A percentile compares a stretch with the other conserved stretches of the same genome.
These are phyloP conservation scores for Podaxis pistillaris DNA, from an alignment of 768 basidiomycete genomes.

Conservation along the genomic window DNA sequence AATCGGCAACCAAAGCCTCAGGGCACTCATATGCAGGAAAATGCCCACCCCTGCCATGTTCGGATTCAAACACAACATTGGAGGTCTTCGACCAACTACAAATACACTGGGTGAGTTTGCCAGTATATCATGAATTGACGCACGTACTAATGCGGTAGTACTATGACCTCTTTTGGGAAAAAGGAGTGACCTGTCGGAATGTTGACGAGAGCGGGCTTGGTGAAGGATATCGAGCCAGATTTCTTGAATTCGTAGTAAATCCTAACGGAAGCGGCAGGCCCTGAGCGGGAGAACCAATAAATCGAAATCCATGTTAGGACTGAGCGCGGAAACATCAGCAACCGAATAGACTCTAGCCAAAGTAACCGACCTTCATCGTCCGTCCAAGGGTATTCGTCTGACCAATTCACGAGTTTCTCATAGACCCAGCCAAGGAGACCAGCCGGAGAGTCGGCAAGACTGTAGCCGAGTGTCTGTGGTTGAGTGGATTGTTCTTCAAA, in stretches of 20 bases:
- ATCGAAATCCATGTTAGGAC: conserved; percentile 64
- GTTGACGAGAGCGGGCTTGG: conserved; percentile 11
- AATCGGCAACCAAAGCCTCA: conserved; percentile 42
- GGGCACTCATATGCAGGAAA: conserved; percentile 57
- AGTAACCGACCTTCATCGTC: conserved; percentile 46
- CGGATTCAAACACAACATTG: conserved; percentile 44
- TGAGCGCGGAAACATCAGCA: conserved; percentile 18
- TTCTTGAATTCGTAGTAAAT: conserved; percentile 54
- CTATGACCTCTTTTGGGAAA: conserved; percentile 48
- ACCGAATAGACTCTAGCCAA: not conserved
- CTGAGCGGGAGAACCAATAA: conserved; percentile 56
- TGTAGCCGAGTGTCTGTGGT: conserved; percentile 55
- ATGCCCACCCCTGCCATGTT: conserved; percentile 54
- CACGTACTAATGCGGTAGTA: conserved; percentile 30
- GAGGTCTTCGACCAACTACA: conserved; percentile 40
- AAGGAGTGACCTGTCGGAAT: conserved; percentile 49
- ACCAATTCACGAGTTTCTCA: conserved; percentile 45
- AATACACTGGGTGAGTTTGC: not conserved
- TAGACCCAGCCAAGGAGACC: conserved; percentile 55
- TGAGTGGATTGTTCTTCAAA: conserved; percentile 40
- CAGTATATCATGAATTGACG: not conserved
- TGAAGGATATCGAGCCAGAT: conserved; percentile 13
- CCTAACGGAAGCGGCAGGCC: conserved; percentile 54
- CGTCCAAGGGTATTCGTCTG: conserved; percentile 51
- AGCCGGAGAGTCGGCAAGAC: conserved; percentile 54